Evolutionary conservation across 2,329 filamentous ascomycete species (phyloP).

Genomic region (Sclerotinia minor): DNA sequence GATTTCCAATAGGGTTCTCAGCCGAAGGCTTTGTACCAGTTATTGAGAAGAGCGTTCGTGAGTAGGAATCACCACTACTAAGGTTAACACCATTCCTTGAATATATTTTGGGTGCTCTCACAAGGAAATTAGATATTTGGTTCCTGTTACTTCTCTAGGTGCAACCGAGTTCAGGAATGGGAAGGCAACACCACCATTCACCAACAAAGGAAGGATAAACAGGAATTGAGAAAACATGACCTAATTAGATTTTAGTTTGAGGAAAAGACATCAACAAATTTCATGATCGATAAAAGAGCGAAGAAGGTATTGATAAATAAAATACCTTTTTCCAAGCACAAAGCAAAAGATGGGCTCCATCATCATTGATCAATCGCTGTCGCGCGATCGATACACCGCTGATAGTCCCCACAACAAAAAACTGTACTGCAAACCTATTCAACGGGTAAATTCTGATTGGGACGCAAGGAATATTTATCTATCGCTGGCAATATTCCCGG

Average conservation of each 20-base stretch:
- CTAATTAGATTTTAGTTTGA: not conserved
- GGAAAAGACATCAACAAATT: not conserved
- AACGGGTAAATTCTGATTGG: conserved; percentile 16
- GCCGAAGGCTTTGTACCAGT: conserved; percentile 3
- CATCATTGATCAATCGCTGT: not conserved
- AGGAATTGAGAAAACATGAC: conserved; percentile 5
- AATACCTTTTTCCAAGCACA: not conserved
- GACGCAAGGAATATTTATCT: not conserved
- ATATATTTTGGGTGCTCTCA: not conserved
- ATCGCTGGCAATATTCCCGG: not conserved
- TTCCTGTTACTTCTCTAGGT: not conserved
- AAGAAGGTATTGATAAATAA: not conserved
- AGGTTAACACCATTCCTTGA: not conserved
- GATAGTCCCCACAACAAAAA: conserved; percentile 4
- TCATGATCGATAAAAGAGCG: too few relatives aligned
- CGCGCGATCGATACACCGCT: not conserved
- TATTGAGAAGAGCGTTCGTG: conserved; percentile 17
- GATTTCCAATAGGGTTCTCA: conserved; percentile 17
- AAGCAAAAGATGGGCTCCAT: not conserved
- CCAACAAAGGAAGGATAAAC: not conserved
- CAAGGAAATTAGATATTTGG: conserved; percentile 11
- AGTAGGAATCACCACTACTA: conserved; percentile 14
- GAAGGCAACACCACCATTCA: not conserved
- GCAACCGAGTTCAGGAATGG: not conserved
- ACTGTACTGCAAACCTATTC: not conserved